Conservation (phyloP, 306 rosid genomes). For the Dicorynia guianensis region DNA sequence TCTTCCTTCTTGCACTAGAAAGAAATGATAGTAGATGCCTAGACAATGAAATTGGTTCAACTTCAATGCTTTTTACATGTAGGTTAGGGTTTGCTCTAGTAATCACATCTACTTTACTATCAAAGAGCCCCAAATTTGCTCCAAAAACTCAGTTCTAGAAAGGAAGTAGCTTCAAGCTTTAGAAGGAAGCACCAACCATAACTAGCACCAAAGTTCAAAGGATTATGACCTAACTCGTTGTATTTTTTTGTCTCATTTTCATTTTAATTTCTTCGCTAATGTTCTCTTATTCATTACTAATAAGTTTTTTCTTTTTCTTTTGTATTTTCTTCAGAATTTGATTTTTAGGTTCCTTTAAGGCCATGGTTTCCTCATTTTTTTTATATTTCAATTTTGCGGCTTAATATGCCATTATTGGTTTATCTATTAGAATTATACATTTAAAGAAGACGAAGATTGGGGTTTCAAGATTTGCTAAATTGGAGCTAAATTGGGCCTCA, state of each 20-base stretch:
- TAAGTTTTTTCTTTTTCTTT: background rate
- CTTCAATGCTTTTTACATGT: too few relatives aligned
- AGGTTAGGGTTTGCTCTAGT: slow-evolving; percentile 10
- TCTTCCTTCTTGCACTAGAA: too few relatives aligned
- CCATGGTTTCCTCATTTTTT: too few relatives aligned
- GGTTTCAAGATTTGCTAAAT: too few relatives aligned
- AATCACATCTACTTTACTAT: too few relatives aligned
- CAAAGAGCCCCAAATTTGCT: background rate
- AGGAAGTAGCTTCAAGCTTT: background rate
- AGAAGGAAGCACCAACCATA: slow-evolving; percentile 51
- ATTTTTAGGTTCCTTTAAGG: slow-evolving; percentile 34
- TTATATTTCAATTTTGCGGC: too few relatives aligned
- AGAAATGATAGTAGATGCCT: too few relatives aligned
- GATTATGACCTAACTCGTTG: slow-evolving; percentile 84
- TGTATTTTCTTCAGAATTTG: background rate
- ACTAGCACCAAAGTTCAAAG: slow-evolving; percentile 82
- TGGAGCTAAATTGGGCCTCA: too few relatives aligned
- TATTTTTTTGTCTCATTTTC: slow-evolving; percentile 9
- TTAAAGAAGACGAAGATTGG: too few relatives aligned
- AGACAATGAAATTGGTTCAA: too few relatives aligned
- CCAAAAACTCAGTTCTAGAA: background rate
- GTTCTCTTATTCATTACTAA: background rate
- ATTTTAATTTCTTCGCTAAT: background rate
- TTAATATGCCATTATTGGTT: too few relatives aligned
- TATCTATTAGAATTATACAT: too few relatives aligned